Evolutionary conservation across 371 early-diverging fungal genomes (phyloP).

Genomic region (Umbelopsis sp.): DNA sequence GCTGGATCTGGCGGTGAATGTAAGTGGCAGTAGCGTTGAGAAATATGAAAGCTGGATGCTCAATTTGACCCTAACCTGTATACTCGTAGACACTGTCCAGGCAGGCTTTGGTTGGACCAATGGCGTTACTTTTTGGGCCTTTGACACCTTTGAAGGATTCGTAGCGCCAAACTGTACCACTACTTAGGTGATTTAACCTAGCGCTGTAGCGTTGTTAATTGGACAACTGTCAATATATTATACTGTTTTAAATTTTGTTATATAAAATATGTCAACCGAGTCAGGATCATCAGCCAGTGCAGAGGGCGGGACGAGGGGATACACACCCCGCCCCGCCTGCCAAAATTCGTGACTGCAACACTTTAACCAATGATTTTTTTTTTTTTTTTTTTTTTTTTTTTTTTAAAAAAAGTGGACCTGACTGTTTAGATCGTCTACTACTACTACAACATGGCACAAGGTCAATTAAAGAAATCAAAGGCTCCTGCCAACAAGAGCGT

Average conservation of each 20-base stretch:
- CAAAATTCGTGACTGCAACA: background rate
- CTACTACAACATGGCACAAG: slow-evolving; percentile 52
- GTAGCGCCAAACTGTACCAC: slow-evolving; percentile 44
- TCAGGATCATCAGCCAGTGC: background rate
- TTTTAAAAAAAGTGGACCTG: too few relatives aligned
- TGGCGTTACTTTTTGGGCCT: slow-evolving; percentile 73
- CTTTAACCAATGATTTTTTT: background rate
- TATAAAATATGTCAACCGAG: background rate
- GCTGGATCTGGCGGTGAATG: slow-evolving; percentile 87
- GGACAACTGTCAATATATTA: too few relatives aligned
- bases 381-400: background rate
- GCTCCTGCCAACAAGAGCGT: slow-evolving; percentile 47
- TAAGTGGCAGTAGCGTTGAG: slow-evolving; percentile 5
- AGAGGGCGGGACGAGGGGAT: background rate
- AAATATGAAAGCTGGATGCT: too few relatives aligned
- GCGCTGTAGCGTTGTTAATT: background rate
- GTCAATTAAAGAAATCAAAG: slow-evolving; percentile 49
- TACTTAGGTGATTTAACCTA: background rate
- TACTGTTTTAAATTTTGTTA: background rate
- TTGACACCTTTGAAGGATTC: slow-evolving; percentile 53
- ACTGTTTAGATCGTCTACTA: background rate
- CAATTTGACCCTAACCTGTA: background rate
- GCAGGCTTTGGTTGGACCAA: slow-evolving; percentile 96
- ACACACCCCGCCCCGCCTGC: background rate
- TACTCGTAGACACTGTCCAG: slow-evolving; percentile 65